A percentile compares a stretch with the other conserved stretches of the same genome.
Evolutionary conservation across 345 rosid species (phyloP).

Genomic region (Limnanthes douglasii): DNA sequence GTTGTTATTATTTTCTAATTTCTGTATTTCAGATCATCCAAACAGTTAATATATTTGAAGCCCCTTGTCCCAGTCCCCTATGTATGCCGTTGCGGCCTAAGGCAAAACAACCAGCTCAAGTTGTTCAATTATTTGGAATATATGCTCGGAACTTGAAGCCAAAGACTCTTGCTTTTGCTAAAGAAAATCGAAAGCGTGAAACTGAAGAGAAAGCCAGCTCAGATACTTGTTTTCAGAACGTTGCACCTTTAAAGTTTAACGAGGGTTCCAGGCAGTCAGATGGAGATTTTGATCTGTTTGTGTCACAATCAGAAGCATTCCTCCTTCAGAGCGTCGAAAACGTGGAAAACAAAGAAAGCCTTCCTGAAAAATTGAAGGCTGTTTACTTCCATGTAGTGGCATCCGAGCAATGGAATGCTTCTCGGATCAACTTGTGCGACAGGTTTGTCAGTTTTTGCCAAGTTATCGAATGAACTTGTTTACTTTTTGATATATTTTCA

Average conservation of each 20-base stretch:
- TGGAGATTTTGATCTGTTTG: conserved; percentile 12
- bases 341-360: conserved; percentile 10
- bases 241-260: conserved; percentile 8
- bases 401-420: conserved; percentile 51
- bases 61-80: conserved; percentile 2
- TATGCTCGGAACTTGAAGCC: conserved; percentile 1
- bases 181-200: conserved; percentile 13
- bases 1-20: neutral
- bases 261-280: conserved; percentile 11
- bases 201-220: conserved; percentile 11
- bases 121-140: conserved; percentile 6
- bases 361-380: conserved; percentile 38
- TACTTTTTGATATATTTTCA: neutral
- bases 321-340: conserved; percentile 12
- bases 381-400: conserved; percentile 44
- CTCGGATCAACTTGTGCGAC: conserved; percentile 35
- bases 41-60: conserved; percentile 10
- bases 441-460: conserved; percentile 17
- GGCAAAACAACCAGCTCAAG: conserved; percentile 4
- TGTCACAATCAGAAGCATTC: conserved; percentile 8
- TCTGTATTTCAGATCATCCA: conserved; percentile 16
- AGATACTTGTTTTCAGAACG: conserved; percentile 12
- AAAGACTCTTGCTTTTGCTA: conserved; percentile 15
- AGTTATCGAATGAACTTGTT: neutral
- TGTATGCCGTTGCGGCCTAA: no score